Conservation (phyloP, 2,329 filamentous ascomycete genomes). For the Sclerotinia borealis region DNA sequence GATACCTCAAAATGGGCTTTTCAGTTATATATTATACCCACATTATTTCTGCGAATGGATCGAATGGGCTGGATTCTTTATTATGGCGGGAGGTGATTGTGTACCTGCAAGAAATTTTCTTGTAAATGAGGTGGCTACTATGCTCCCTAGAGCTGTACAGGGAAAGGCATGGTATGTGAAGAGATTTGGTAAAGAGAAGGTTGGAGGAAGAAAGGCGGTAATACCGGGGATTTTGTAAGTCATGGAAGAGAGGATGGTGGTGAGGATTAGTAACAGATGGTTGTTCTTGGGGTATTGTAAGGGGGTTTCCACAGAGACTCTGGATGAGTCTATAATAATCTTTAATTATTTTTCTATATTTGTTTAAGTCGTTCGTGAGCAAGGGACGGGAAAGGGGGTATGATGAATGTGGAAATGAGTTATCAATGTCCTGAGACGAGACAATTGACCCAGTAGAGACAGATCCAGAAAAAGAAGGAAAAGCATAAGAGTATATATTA, state of each 20-base stretch:
- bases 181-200: slow-evolving; percentile 79
- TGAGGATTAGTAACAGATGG: background rate
- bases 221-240: slow-evolving; percentile 43
- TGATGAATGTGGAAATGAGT: background rate
- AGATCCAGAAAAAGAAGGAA: background rate
- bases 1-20: slow-evolving; percentile 77
- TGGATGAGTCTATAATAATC: background rate
- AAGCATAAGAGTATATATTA: background rate
- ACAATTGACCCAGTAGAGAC: background rate
- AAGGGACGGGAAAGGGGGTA: background rate
- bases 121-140: slow-evolving; percentile 80
- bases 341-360: background rate
- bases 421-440: background rate
- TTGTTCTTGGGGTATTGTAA: background rate
- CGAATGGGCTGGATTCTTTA: slow-evolving; percentile 87
- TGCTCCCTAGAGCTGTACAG: slow-evolving; percentile 78
- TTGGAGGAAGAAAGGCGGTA: slow-evolving; percentile 69
- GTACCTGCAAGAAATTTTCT: slow-evolving; percentile 75
- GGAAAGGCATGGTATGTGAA: slow-evolving; percentile 82
- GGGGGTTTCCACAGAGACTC: background rate
- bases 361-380: background rate
- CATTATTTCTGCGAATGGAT: slow-evolving; percentile 97
- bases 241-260: background rate
- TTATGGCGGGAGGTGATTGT: slow-evolving; percentile 62
- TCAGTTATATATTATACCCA: slow-evolving; percentile 76